These are phyloP conservation scores for Phialemonium atrogriseum DNA, from an alignment of 2,329 filamentous ascomycete genomes.

Conservation along the genomic window DNA sequence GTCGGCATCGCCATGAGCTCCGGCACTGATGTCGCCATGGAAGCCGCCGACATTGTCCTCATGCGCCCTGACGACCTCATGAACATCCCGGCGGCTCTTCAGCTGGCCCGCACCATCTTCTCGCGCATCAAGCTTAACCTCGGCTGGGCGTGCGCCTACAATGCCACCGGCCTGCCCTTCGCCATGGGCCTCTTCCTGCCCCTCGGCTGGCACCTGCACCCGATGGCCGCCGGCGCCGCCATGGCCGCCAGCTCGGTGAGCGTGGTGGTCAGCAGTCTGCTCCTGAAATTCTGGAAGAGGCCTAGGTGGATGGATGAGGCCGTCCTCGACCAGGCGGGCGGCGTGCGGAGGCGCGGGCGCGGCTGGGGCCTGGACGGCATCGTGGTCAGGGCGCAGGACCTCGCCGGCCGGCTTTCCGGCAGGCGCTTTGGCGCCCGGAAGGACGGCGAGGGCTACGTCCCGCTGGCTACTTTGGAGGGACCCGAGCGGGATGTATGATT, in stretches of 20 bases:
- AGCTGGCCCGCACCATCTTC: constrained; percentile 81
- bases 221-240: constrained; percentile 88
- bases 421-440: constrained; percentile 25
- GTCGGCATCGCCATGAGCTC: constrained; percentile 88
- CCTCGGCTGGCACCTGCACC: constrained; percentile 78
- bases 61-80: constrained; percentile 90
- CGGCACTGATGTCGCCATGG: constrained; percentile 95
- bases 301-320: constrained; percentile 80
- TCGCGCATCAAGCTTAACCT: constrained; percentile 89
- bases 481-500: constrained; percentile 9
- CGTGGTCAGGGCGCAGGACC: constrained; percentile 32
- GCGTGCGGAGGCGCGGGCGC: constrained; percentile 30
- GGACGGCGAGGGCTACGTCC: constrained; percentile 51
- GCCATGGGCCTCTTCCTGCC: constrained; percentile 96
- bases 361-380: constrained; percentile 31
- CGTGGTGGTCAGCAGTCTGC: constrained; percentile 74
- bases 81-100: constrained; percentile 80
- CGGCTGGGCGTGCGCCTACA: constrained; percentile 89
- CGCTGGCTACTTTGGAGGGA: constrained; percentile 43
- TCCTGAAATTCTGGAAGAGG: constrained; percentile 79
- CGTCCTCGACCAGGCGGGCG: constrained; percentile 49
- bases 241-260: constrained; percentile 90
- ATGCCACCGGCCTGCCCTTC: constrained; percentile 82
- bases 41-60: constrained; percentile 90
- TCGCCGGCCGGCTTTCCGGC: constrained; percentile 17